These are phyloP conservation scores for Leonotis leonurus DNA, from an alignment of 257 asterid genomes.

Conservation along the genomic window DNA sequence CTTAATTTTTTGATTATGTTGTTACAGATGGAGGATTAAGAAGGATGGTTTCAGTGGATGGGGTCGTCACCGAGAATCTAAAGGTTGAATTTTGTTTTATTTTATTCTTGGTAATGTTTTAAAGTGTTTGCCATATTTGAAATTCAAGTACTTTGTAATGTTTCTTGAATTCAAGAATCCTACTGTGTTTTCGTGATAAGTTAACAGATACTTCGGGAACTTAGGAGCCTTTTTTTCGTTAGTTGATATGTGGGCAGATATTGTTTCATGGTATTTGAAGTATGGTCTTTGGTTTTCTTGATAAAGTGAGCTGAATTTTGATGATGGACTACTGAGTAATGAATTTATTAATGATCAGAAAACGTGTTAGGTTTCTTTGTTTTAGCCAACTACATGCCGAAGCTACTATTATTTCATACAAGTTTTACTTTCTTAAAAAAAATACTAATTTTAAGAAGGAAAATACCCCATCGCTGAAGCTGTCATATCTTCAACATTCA, in stretches of 20 bases:
- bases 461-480: no score
- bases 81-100: conserved; percentile 21
- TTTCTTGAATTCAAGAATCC: neutral
- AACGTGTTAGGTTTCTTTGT: neutral
- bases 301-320: neutral
- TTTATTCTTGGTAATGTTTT: neutral
- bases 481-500: no score
- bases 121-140: no score
- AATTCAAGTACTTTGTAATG: neutral
- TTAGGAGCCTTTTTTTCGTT: no score
- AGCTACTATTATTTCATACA: neutral
- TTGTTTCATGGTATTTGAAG: neutral
- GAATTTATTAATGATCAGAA: neutral
- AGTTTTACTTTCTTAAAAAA: no score
- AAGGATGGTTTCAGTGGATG: conserved; percentile 25
- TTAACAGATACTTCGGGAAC: no score
- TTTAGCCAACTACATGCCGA: neutral
- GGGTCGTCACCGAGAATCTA: conserved; percentile 15
- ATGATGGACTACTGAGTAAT: neutral
- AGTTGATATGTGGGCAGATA: neutral
- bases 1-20: neutral
- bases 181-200: no score
- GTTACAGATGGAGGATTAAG: conserved; percentile 36
- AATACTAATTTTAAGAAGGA: no score
- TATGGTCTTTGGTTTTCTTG: neutral